These are phyloP conservation scores for Pseudocercospora vitis DNA, from an alignment of 2,329 filamentous ascomycete genomes.

Conservation along the genomic window DNA sequence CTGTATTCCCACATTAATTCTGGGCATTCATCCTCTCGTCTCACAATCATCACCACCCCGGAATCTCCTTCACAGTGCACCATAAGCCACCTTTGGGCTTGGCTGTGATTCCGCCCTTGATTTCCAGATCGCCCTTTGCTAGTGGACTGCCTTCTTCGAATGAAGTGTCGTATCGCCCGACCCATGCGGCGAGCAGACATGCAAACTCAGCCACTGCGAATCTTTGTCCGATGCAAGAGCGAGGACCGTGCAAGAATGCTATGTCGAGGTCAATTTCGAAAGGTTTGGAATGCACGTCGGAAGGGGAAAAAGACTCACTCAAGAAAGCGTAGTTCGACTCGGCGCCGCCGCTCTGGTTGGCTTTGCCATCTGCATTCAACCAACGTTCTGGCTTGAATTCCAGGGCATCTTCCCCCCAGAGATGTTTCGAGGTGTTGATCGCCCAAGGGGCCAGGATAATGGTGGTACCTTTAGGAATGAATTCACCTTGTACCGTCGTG, in stretches of 20 bases:
- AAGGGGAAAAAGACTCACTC: slow-evolving; percentile 40
- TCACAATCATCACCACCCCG: slow-evolving; percentile 59
- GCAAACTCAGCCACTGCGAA: slow-evolving; percentile 86
- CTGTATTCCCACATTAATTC: no score
- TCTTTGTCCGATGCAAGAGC: slow-evolving; percentile 78
- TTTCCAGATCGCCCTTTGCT: slow-evolving; percentile 56
- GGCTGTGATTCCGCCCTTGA: slow-evolving; percentile 70
- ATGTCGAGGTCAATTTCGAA: not conserved
- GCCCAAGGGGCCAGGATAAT: slow-evolving; percentile 66
- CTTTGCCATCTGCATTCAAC: slow-evolving; percentile 54
- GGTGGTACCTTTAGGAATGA: slow-evolving; percentile 68
- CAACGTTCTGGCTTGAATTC: slow-evolving; percentile 79
- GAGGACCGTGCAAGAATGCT: slow-evolving; percentile 78
- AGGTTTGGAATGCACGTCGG: not conserved
- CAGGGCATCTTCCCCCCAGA: slow-evolving; percentile 76
- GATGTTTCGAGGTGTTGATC: slow-evolving; percentile 64
- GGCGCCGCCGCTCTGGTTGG: slow-evolving; percentile 68
- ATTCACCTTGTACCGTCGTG: slow-evolving; percentile 64
- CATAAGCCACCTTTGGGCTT: slow-evolving; percentile 71
- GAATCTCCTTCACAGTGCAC: slow-evolving; percentile 65
- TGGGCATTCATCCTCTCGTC: not conserved
- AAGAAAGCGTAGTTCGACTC: slow-evolving; percentile 73
- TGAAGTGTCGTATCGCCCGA: slow-evolving; percentile 71
- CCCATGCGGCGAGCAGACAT: slow-evolving; percentile 72
- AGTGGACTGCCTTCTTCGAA: slow-evolving; percentile 55